Conservation (phyloP, 1,284 basidiomycete genomes). For the Termitomyces sp. region DNA sequence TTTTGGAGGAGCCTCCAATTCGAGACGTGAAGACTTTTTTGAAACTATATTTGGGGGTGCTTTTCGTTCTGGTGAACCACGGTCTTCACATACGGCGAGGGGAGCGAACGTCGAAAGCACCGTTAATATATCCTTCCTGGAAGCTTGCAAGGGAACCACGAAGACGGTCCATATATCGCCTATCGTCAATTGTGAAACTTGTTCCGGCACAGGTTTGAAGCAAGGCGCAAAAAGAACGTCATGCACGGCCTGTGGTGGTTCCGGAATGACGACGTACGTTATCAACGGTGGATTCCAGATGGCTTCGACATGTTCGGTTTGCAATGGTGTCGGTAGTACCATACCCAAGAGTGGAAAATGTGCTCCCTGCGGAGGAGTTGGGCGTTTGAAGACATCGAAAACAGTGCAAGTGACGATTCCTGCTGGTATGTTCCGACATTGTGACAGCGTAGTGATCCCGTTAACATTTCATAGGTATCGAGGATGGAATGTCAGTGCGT, state of each 20-base stretch:
- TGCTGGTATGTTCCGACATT: conserved; percentile 52
- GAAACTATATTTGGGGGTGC: conserved; percentile 76
- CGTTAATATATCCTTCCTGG: conserved; percentile 82
- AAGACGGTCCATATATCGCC: conserved; percentile 78
- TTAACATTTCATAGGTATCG: conserved; percentile 61
- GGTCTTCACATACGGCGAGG: conserved; percentile 47
- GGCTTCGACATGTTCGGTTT: conserved; percentile 85
- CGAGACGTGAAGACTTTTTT: conserved; percentile 67
- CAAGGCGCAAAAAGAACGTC: conserved; percentile 79
- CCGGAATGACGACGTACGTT: conserved; percentile 87
- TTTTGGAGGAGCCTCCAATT: conserved; percentile 68
- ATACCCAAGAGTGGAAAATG: conserved; percentile 82
- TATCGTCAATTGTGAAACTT: conserved; percentile 81
- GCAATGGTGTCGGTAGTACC: conserved; percentile 79
- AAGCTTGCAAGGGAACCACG: conserved; percentile 88
- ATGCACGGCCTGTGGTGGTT: conserved; percentile 82
- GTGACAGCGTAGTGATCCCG: conserved; percentile 11
- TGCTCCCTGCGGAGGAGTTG: conserved; percentile 79
- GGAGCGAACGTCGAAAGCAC: conserved; percentile 86
- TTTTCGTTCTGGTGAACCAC: conserved; percentile 47
- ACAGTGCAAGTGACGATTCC: conserved; percentile 84
- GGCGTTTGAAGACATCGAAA: conserved; percentile 81
- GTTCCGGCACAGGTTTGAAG: conserved; percentile 86
- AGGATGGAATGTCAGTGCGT: conserved; percentile 94
- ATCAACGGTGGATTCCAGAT: conserved; percentile 96